A percentile compares a stretch with the other conserved stretches of the same genome.
phyloP scores from a whole-genome alignment of 1,139 yeast species.

The Schwanniomyces etchellsii region DNA sequence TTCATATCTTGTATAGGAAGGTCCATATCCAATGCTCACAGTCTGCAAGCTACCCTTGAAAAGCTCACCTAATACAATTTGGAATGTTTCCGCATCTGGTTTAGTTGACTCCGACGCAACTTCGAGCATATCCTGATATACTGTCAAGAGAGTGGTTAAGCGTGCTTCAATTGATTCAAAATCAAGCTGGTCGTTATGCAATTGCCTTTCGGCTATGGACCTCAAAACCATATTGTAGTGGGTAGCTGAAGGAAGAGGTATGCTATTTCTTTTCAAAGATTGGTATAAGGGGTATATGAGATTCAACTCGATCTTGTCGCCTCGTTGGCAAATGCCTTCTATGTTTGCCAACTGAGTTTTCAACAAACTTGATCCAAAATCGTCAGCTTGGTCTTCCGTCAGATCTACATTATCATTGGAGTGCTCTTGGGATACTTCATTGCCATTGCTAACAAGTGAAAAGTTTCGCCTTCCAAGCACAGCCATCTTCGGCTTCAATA shows the following conservation, averaged over 20 bases:
- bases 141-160: constrained; percentile 55
- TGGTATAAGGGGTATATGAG: constrained; percentile 40
- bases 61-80: constrained; percentile 45
- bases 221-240: constrained; percentile 32
- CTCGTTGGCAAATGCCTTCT: constrained; percentile 10
- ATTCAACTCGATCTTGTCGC: constrained; percentile 19
- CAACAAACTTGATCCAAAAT: constrained; percentile 19
- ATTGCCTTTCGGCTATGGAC: constrained; percentile 26
- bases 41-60: constrained; percentile 44
- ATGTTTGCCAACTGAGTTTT: constrained; percentile 18
- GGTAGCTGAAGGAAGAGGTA: constrained; percentile 26
- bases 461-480: constrained; percentile 3
- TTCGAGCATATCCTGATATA: constrained; percentile 58
- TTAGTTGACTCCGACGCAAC: constrained; percentile 25
- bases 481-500: constrained; percentile 5
- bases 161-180: constrained; percentile 28
- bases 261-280: constrained; percentile 32
- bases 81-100: constrained; percentile 52
- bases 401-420: constrained; percentile 4
- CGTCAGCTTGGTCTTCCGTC: constrained; percentile 1
- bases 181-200: constrained; percentile 17
- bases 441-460: constrained; percentile 4
- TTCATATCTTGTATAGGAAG: constrained; percentile 10
- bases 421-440: not conserved
- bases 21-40: constrained; percentile 7